phyloP scores from a whole-genome alignment of 352 stramenopile genomes.

The Stephanocyclus meneghinianus region DNA sequence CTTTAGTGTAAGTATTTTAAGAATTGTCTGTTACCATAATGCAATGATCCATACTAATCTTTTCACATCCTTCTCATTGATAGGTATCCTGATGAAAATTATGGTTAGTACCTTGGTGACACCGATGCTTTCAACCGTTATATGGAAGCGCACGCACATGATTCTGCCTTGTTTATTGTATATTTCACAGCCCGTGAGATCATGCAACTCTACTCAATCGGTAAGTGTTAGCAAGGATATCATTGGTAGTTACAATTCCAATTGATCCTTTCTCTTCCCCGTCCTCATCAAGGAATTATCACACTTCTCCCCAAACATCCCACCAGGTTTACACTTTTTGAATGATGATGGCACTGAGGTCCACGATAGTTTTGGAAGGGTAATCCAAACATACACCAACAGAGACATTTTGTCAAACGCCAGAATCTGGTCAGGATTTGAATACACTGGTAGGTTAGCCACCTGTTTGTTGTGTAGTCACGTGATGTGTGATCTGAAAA shows the following conservation, averaged over 20 bases:
- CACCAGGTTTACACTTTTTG: constrained; percentile 57
- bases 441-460: constrained; percentile 16
- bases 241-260: too few relatives aligned
- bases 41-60: neutral
- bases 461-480: neutral
- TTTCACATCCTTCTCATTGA: neutral
- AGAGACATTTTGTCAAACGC: constrained; percentile 71
- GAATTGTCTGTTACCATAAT: neutral
- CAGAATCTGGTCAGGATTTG: constrained; percentile 62
- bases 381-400: constrained; percentile 73
- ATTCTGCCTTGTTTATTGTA: neutral
- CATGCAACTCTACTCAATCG: constrained; percentile 52
- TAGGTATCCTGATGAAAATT: constrained; percentile 60
- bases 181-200: constrained; percentile 31
- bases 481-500: too few relatives aligned
- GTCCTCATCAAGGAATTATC: too few relatives aligned
- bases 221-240: constrained; percentile 14
- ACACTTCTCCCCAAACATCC: too few relatives aligned
- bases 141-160: too few relatives aligned
- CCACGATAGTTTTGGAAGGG: constrained; percentile 59
- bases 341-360: constrained; percentile 70
- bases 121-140: too few relatives aligned
- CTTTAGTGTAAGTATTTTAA: constrained; percentile 18
- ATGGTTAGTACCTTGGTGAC: constrained; percentile 25
- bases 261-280: too few relatives aligned